Evolutionary conservation across 2,329 filamentous ascomycete genomes (phyloP).

Genomic region (Hymenoscyphus albidus): DNA sequence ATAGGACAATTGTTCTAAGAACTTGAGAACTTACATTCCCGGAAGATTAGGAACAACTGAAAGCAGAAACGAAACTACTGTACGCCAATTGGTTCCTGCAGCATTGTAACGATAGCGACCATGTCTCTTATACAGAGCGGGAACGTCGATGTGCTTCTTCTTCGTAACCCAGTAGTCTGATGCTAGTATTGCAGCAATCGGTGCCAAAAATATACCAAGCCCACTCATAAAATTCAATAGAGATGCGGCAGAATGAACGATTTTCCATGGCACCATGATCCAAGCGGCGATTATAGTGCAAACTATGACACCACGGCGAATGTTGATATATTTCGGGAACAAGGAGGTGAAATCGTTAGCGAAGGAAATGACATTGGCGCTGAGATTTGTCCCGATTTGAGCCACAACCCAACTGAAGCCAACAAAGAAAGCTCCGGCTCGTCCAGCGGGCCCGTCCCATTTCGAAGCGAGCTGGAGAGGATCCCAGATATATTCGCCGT

Average conservation of each 20-base stretch:
- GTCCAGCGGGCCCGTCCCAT: conserved; percentile 29
- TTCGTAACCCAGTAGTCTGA: conserved; percentile 36
- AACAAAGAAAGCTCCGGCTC: conserved; percentile 35
- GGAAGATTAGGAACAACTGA: conserved; percentile 28
- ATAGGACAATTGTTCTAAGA: too few species aligned
- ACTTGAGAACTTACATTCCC: conserved; percentile 28
- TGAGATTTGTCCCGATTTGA: conserved; percentile 40
- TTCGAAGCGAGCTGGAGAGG: conserved; percentile 26
- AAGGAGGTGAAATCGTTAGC: conserved; percentile 42
- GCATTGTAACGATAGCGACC: conserved; percentile 29
- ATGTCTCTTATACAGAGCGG: conserved; percentile 33
- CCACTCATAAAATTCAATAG: conserved; percentile 36
- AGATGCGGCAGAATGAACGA: conserved; percentile 36
- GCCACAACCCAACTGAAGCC: conserved; percentile 33
- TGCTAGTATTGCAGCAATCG: conserved; percentile 38
- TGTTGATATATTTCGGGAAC: conserved; percentile 49
- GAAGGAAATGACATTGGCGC: conserved; percentile 38
- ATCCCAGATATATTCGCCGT: conserved; percentile 35
- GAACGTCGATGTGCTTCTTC: conserved; percentile 34
- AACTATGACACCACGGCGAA: conserved; percentile 43
- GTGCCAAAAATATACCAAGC: conserved; percentile 38
- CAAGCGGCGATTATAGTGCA: conserved; percentile 41
- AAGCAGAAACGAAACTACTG: conserved; percentile 26
- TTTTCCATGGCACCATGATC: conserved; percentile 47
- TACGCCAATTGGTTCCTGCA: conserved; percentile 29